phyloP scores from a whole-genome alignment of 2,329 filamentous ascomycete species.

The Colletotrichum musicola region DNA sequence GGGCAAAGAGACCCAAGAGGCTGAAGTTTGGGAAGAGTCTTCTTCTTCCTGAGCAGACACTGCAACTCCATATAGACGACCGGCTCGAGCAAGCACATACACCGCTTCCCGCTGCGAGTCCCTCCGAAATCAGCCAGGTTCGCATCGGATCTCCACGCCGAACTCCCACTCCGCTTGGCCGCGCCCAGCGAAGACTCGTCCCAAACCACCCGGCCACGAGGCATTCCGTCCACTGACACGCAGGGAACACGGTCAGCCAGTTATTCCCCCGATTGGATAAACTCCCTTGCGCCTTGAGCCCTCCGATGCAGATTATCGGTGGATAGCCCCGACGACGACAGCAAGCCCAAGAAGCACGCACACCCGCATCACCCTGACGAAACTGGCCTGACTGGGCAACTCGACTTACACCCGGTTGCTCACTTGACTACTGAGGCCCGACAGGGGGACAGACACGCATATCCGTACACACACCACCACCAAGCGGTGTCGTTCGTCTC shows the following conservation, averaged over 20 bases:
- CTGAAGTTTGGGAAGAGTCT: too few species aligned
- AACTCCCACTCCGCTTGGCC: slow-evolving; percentile 18
- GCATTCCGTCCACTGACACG: slow-evolving; percentile 19
- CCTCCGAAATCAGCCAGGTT: slow-evolving; percentile 29
- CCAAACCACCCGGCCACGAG: slow-evolving; percentile 21
- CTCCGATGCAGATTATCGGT: slow-evolving; percentile 30
- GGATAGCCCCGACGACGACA: slow-evolving; percentile 30
- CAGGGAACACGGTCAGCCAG: slow-evolving; percentile 30
- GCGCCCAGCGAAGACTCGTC: slow-evolving; percentile 14
- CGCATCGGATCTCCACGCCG: slow-evolving; percentile 37
- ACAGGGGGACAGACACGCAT: slow-evolving; percentile 21
- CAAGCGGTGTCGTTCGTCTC: slow-evolving; percentile 1
- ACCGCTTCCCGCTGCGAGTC: slow-evolving; percentile 23
- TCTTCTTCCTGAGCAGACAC: too few species aligned
- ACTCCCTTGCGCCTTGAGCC: slow-evolving; percentile 16
- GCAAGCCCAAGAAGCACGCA: slow-evolving; percentile 33
- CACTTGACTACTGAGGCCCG: slow-evolving; percentile 32
- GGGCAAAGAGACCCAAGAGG: too few species aligned
- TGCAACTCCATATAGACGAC: neutral
- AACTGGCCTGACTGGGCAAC: slow-evolving; percentile 33
- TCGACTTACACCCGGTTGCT: slow-evolving; percentile 28
- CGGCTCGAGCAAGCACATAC: slow-evolving; percentile 18
- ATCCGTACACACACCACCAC: slow-evolving; percentile 11
- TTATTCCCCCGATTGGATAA: slow-evolving; percentile 36
- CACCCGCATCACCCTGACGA: slow-evolving; percentile 33